Percentiles rank a stretch among this genome's conserved stretches.
phyloP scores from a whole-genome alignment of 768 basidiomycete genomes.

The Suillus luteus region DNA sequence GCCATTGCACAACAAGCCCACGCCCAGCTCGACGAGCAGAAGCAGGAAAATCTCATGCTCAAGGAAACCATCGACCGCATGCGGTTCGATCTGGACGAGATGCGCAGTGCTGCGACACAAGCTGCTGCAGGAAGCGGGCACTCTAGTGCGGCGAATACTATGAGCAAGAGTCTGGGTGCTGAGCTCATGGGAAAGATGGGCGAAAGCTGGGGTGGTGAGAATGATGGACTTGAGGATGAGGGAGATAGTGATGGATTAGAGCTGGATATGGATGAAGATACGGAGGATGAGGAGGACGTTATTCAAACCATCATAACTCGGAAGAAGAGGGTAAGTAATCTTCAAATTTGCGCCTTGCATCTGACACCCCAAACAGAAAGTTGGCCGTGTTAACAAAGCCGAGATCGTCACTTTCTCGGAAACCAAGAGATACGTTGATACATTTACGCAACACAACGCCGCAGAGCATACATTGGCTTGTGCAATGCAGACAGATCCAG shows the following conservation, averaged over 20 bases:
- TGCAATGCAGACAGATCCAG: constrained; percentile 64
- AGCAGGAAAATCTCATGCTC: constrained; percentile 89
- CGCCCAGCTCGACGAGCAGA: constrained; percentile 83
- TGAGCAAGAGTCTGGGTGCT: constrained; percentile 76
- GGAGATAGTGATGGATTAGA: constrained; percentile 34
- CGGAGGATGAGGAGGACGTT: constrained; percentile 66
- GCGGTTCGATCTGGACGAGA: constrained; percentile 92
- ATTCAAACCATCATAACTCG: constrained; percentile 89
- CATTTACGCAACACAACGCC: constrained; percentile 68
- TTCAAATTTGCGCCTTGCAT: constrained; percentile 13
- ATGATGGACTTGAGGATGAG: constrained; percentile 42
- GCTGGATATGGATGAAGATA: constrained; percentile 49
- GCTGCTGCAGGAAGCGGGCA: constrained; percentile 42
- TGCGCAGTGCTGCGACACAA: constrained; percentile 54
- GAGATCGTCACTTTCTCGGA: constrained; percentile 55
- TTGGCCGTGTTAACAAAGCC: constrained; percentile 56
- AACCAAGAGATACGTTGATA: constrained; percentile 75
- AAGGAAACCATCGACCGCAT: constrained; percentile 97
- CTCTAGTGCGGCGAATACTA: constrained; percentile 53
- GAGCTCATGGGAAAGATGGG: constrained; percentile 70
- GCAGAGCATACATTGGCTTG: constrained; percentile 48
- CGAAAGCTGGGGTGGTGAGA: constrained; percentile 43
- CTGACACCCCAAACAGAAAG: constrained; percentile 49
- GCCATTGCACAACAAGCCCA: constrained; percentile 69
- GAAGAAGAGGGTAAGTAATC: constrained; percentile 63